Evolutionary conservation across 2,329 filamentous ascomycete genomes (phyloP).

Genomic region (Trichophyton rubrum): DNA sequence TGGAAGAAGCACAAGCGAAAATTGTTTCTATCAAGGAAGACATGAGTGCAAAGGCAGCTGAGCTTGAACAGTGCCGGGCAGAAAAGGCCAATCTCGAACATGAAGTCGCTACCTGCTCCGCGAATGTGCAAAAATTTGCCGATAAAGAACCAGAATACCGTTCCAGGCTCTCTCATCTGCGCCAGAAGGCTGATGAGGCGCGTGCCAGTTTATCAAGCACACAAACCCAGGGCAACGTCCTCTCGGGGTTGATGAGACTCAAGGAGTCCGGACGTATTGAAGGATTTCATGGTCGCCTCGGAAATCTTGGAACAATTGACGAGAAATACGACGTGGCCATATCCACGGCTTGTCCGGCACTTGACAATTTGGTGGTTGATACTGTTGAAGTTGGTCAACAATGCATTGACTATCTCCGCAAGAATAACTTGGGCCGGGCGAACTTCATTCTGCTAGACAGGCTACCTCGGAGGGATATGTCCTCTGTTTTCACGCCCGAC

Average conservation of each 20-base stretch:
- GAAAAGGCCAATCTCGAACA: conserved; percentile 62
- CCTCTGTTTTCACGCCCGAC: conserved; percentile 75
- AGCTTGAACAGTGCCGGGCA: conserved; percentile 63
- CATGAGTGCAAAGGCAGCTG: conserved; percentile 56
- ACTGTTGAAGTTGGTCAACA: conserved; percentile 93
- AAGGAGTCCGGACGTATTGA: conserved; percentile 94
- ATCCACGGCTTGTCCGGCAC: conserved; percentile 79
- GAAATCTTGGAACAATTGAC: conserved; percentile 88
- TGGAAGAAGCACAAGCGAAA: conserved; percentile 73
- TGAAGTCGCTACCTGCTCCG: conserved; percentile 58
- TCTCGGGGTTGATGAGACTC: conserved; percentile 83
- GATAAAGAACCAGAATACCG: conserved; percentile 72
- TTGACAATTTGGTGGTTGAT: conserved; percentile 95
- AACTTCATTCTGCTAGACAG: conserved; percentile 96
- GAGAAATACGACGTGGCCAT: conserved; percentile 94
- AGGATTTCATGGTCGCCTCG: conserved; percentile 88
- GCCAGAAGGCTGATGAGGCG: conserved; percentile 93
- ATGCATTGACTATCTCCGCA: conserved; percentile 93
- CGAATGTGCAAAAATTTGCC: conserved; percentile 58
- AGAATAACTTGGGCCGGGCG: conserved; percentile 90
- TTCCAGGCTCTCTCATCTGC: conserved; percentile 71
- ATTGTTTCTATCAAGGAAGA: conserved; percentile 59
- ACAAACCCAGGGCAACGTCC: conserved; percentile 84
- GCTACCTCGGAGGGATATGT: conserved; percentile 64
- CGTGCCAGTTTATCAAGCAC: conserved; percentile 78